Evolutionary conservation across 169 alveolate species (phyloP), one percentile per base, ranked within the genome.

Genomic region (Eimeria acervulina): DNA sequence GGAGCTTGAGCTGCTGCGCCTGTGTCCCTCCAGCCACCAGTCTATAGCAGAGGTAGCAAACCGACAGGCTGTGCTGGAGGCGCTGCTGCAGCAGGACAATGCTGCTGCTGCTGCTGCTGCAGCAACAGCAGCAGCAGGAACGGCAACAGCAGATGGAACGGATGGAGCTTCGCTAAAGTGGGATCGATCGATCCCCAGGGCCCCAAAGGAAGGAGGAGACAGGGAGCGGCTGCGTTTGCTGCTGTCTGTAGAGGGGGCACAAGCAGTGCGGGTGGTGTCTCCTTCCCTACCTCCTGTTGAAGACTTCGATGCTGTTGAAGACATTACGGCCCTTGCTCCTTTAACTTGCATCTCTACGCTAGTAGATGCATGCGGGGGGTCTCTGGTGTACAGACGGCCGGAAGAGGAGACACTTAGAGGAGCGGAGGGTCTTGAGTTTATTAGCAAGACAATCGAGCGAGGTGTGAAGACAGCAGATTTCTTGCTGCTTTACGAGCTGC

Each of bases 281-380:
- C 97, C 97, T n/a, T 89, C 96, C 61, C 51, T 72, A 4, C 97
- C 97, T 21, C 97, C 66, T 40, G 55, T 93, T 13, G 97, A 95
- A 51, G 97, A 96, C 66, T 96, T 94, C 72, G 97, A 96, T 89
- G 12, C 90, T 47, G 89, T 95, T 72, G 95, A 70, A 12, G 94
- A 63, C 42, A 17, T 28, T 31, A 47, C 85, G 4, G 63, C 81
- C 1, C 23, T 80, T 2, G 3, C 47, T 15, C 87, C 72, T 1
- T 61, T 85, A 31, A 85, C n/a, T 21, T 7, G 85, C 28, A 26
- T 95, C 93, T 28, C 95, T 33, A 38, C 76, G 1, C 76, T 74
- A 40, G 44, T 95, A 44, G 63, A 95, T 47, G 84, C 88, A 63
- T 33, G 87, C 33, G 87, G 74, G 19, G 90, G 90, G 31, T 31